Percentiles rank a stretch among this genome's conserved stretches.
Conservation (phyloP, 108 stramenopile genomes). For the Nitzschia sp. region DNA sequence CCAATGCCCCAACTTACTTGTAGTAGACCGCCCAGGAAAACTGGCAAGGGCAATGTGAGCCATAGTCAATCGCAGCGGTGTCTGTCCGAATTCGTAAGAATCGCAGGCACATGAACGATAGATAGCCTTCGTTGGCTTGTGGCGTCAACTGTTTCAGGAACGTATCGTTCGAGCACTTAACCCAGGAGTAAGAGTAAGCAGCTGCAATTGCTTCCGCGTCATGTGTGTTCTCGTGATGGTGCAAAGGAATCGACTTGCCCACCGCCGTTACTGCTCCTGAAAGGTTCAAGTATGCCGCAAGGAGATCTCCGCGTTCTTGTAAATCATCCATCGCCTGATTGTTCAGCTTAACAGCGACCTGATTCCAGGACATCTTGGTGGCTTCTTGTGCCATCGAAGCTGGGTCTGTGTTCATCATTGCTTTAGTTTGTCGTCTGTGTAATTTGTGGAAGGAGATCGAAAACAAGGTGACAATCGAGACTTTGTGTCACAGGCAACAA, state of each 20-base stretch:
- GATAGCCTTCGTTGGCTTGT: neutral
- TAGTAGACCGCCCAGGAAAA: neutral
- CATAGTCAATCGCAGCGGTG: neutral
- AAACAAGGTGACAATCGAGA: too few species aligned
- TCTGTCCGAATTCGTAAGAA: neutral
- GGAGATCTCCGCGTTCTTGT: neutral
- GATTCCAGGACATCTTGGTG: neutral
- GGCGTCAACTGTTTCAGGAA: neutral
- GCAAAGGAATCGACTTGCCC: neutral
- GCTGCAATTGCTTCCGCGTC: neutral
- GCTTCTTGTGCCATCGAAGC: too few species aligned
- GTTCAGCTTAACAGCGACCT: neutral
- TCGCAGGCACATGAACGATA: neutral
- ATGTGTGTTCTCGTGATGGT: neutral
- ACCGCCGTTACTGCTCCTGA: neutral
- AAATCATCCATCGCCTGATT: neutral
- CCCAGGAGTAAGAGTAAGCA: neutral
- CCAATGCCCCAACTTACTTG: neutral
- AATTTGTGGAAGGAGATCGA: too few species aligned
- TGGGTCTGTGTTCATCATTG: too few species aligned
- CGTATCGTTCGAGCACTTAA: neutral
- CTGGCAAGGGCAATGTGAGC: neutral
- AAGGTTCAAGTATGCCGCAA: neutral
- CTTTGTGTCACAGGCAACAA: too few species aligned
- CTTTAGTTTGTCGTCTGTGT: too few species aligned